Evolutionary conservation across 2,329 filamentous ascomycete genomes (phyloP).

Genomic region (Aspergillus fischeri): DNA sequence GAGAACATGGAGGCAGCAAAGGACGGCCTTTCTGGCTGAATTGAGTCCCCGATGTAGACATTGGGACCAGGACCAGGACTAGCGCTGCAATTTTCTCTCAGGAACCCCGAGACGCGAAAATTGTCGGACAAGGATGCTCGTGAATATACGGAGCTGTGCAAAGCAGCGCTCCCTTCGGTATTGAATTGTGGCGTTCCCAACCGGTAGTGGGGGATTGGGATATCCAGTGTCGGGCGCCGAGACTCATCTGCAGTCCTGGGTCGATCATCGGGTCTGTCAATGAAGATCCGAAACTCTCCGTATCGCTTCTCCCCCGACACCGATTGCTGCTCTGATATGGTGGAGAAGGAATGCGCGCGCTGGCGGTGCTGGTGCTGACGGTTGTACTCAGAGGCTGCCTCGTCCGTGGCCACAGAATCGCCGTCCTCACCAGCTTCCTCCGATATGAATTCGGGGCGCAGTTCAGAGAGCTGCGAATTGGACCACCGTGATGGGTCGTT

Average conservation of each 20-base stretch:
- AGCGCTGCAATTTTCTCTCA: constrained; percentile 32
- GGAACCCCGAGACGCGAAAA: constrained; percentile 59
- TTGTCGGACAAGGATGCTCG: constrained; percentile 66
- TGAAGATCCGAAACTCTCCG: constrained; percentile 74
- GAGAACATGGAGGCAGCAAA: constrained; percentile 37
- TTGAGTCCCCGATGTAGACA: constrained; percentile 22
- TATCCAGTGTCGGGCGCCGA: constrained; percentile 59
- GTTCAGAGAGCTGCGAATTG: constrained; percentile 39
- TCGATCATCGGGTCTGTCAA: constrained; percentile 65
- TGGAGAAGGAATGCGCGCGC: constrained; percentile 73
- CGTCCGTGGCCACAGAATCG: constrained; percentile 19
- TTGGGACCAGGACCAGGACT: constrained; percentile 21
- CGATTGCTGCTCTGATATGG: constrained; percentile 59
- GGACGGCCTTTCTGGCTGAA: constrained; percentile 26
- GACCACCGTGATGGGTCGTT: constrained; percentile 37
- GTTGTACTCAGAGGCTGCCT: constrained; percentile 18
- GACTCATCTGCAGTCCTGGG: constrained; percentile 61
- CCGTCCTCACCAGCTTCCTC: constrained; percentile 22
- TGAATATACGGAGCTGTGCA: constrained; percentile 76
- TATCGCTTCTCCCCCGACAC: constrained; percentile 42
- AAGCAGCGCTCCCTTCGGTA: constrained; percentile 66
- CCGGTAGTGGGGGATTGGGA: constrained; percentile 78
- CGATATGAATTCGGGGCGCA: constrained; percentile 26
- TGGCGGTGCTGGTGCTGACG: constrained; percentile 42
- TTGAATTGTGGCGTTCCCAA: constrained; percentile 80